Conservation (phyloP, 331 rosid species). For the Quercus lobata region DNA sequence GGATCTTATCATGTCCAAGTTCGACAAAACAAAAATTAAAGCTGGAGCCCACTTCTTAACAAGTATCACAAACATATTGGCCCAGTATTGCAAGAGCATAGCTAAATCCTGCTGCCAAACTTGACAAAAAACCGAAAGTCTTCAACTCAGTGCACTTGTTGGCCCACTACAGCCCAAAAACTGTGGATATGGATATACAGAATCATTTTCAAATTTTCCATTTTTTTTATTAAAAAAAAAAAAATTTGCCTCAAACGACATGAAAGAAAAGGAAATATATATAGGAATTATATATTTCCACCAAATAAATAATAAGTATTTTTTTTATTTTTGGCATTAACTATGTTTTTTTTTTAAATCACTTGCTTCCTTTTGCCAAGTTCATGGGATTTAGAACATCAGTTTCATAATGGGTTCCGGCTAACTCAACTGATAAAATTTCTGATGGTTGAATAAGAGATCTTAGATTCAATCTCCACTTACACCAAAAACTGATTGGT, state of each 20-base stretch:
- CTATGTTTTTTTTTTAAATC: no score
- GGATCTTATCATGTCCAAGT: constrained; percentile 1
- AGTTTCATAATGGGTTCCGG: rapidly evolving
- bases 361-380: no score
- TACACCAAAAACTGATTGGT: rapidly evolving
- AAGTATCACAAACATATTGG: constrained; percentile 5
- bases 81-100: not conserved
- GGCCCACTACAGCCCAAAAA: not conserved
- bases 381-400: no score
- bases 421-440: rapidly evolving
- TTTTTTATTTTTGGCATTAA: no score
- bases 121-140: not conserved
- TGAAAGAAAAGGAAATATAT: not conserved
- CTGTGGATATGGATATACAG: not conserved
- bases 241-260: not conserved
- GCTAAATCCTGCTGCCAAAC: not conserved
- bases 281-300: no score
- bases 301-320: no score
- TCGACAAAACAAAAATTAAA: constrained; percentile 22
- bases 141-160: not conserved
- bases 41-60: constrained; percentile 19
- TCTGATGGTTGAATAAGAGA: rapidly evolving
- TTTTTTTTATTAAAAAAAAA: not conserved
- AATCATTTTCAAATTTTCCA: not conserved
- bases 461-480: rapidly evolving